Evolutionary conservation across 169 alveolate genomes (phyloP).

Genomic region (Perkinsus olseni): DNA sequence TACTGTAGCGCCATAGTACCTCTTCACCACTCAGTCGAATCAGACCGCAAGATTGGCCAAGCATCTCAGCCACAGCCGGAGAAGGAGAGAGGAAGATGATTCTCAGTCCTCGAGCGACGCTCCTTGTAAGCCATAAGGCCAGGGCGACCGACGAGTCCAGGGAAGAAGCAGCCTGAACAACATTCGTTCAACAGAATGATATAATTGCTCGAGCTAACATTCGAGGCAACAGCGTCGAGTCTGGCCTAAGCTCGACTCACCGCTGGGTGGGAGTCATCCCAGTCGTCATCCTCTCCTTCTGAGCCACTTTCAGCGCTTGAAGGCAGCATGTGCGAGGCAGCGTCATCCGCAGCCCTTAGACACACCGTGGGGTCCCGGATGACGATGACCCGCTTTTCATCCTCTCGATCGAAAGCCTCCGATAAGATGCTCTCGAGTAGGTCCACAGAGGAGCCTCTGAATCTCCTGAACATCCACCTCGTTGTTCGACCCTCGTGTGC

Average conservation of each 20-base stretch:
- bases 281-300: neutral
- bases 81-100: neutral
- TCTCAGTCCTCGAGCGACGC: neutral
- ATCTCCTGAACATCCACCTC: neutral
- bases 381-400: neutral
- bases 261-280: neutral
- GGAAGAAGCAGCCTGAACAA: neutral
- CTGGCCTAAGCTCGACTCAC: neutral
- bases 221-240: too few relatives aligned
- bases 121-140: neutral
- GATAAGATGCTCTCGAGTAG: neutral
- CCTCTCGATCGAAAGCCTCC: neutral
- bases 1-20: neutral
- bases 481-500: neutral
- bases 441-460: neutral
- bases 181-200: neutral
- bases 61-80: neutral
- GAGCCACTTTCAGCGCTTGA: neutral
- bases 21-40: neutral
- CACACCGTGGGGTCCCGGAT: neutral
- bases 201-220: too few relatives aligned
- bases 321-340: neutral
- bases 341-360: neutral
- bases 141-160: neutral
- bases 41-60: neutral